Evolutionary conservation across 2,329 filamentous ascomycete genomes (phyloP), one percentile per base, ranked within the genome.

Genomic region (Neofusicoccum umdonicola): DNA sequence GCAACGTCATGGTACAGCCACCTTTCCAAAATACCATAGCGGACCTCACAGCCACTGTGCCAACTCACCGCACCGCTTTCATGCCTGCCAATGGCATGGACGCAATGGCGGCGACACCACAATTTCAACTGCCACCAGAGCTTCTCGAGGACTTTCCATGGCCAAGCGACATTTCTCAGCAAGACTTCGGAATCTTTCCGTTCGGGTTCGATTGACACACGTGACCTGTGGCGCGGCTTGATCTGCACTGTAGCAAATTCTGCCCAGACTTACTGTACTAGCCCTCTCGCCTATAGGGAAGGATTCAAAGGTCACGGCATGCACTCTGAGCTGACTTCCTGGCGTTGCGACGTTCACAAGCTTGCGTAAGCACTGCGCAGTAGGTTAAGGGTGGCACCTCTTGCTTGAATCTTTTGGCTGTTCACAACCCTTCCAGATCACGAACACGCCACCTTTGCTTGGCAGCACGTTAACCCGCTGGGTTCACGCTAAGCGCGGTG

Each of bases 111-210:
- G 48, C 41, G 12, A 39, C 19, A 51, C 57, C 45, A 31, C 58
- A 78, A 50, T 79, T 78, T 63, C 77, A 80, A 66, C 66, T 81
- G 17, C 78, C 79, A 6, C 73, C 74, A 12, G 77, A 79, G 48
- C 66, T 81, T 17, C 71, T 80, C 31, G 73, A 74, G 13, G 75
- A 79, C 44, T 81, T 78, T 78, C 76, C 78, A 13, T 81, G 78
- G 78, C 69, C 72, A 7, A 31, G 39, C 8, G 54, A 65, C 31
- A 22, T 45, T 13, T 48, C 31, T 45, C 51, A 64, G 52, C 63
- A 65, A 31, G 63, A 65, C n/a, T 61, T 51, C 22, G 63, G 63
- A 4, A 47, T 52, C 12, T 60, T 52, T 35, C 54, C 63, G 5
- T 65, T 65, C 17, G 54, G 45, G 9, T 51, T 63, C 27, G 61